A percentile compares a stretch with the other conserved stretches of the same genome.
phyloP scores from a whole-genome alignment of 805 yeast species.

The Saccharomycopsis fermentans region DNA sequence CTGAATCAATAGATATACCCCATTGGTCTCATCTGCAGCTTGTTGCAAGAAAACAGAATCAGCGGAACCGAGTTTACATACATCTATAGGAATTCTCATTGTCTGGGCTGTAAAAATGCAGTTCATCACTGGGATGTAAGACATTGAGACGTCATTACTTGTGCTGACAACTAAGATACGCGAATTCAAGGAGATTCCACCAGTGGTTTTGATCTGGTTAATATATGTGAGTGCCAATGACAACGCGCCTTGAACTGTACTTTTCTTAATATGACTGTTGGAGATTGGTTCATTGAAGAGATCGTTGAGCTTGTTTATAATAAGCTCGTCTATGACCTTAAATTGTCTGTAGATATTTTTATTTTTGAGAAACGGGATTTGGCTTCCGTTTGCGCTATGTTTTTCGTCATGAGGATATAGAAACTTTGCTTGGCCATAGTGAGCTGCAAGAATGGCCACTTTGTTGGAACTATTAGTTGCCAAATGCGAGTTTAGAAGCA shows the following conservation, averaged over 20 bases:
- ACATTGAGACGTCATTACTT: constrained; percentile 64
- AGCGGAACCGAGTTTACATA: constrained; percentile 58
- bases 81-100: constrained; percentile 80
- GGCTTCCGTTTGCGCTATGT: not conserved
- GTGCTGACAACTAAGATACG: constrained; percentile 54
- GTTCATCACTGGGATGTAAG: constrained; percentile 91
- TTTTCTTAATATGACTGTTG: constrained; percentile 26
- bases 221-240: constrained; percentile 75
- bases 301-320: constrained; percentile 46
- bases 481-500: constrained; percentile 78
- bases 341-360: constrained; percentile 79
- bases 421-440: constrained; percentile 57
- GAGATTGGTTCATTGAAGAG: constrained; percentile 31
- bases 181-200: constrained; percentile 42
- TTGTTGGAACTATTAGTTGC: constrained; percentile 76
- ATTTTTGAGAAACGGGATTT: constrained; percentile 22
- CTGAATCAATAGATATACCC: constrained; percentile 64
- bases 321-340: constrained; percentile 63
- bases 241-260: constrained; percentile 65
- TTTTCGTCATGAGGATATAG: constrained; percentile 46
- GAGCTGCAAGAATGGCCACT: constrained; percentile 72
- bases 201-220: constrained; percentile 41
- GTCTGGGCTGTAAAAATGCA: constrained; percentile 93
- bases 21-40: constrained; percentile 90
- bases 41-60: constrained; percentile 72